Evolutionary conservation across 2,329 filamentous ascomycete species (phyloP).

Genomic region (Penicillium psychrosexuale): DNA sequence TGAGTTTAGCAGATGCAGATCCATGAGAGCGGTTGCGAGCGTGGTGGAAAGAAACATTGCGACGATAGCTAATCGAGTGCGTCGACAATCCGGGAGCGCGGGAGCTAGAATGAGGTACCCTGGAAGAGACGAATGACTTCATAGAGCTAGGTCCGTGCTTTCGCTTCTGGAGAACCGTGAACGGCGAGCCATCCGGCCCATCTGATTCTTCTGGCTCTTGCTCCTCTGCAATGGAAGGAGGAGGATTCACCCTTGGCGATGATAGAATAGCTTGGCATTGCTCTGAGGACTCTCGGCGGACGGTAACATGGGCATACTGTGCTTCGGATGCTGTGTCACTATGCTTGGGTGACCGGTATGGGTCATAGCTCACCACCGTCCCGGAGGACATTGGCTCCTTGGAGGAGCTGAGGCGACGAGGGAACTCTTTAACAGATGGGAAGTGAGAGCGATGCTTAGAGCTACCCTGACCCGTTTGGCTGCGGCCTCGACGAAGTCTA

Average conservation of each 20-base stretch:
- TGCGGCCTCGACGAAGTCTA: slow-evolving; percentile 35
- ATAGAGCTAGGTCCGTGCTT: slow-evolving; percentile 34
- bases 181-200: slow-evolving; percentile 27
- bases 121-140: slow-evolving; percentile 42
- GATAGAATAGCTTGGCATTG: background rate
- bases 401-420: slow-evolving; percentile 49
- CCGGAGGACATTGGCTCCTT: slow-evolving; percentile 46
- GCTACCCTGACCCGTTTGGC: slow-evolving; percentile 20
- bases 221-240: slow-evolving; percentile 22
- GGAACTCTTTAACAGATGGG: slow-evolving; percentile 55
- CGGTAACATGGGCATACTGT: slow-evolving; percentile 64
- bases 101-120: slow-evolving; percentile 49
- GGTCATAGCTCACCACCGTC: slow-evolving; percentile 71
- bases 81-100: slow-evolving; percentile 37
- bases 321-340: slow-evolving; percentile 50
- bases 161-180: slow-evolving; percentile 32
- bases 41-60: slow-evolving; percentile 63
- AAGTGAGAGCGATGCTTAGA: slow-evolving; percentile 53
- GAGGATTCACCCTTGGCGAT: slow-evolving; percentile 11
- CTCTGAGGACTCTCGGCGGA: slow-evolving; percentile 54
- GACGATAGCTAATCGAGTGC: slow-evolving; percentile 54
- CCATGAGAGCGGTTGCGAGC: slow-evolving; percentile 42
- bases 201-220: slow-evolving; percentile 17
- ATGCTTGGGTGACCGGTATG: slow-evolving; percentile 68
- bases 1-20: slow-evolving; percentile 24